Evolutionary conservation across 345 rosid species (phyloP).

Genomic region (Trapa incisa): DNA sequence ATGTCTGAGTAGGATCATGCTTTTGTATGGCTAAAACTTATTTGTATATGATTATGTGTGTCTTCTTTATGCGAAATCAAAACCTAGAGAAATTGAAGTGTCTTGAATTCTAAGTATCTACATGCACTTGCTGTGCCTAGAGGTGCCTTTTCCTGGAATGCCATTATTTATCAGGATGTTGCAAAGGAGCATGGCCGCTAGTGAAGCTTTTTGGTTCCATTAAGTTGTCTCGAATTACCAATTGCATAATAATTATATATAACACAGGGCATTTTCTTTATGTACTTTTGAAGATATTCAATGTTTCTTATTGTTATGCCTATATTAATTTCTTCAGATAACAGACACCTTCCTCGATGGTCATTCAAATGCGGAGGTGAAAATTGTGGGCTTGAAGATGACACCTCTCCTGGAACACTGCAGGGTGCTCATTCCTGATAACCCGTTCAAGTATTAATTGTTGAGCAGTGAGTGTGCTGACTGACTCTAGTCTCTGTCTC

Average conservation of each 20-base stretch:
- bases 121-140: too few species aligned
- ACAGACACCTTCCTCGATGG: constrained; percentile 51
- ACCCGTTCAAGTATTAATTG: constrained; percentile 4
- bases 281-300: not conserved
- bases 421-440: constrained; percentile 6
- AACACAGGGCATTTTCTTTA: not conserved
- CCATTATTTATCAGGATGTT: not conserved
- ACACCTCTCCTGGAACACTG: constrained; percentile 32
- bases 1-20: too few species aligned
- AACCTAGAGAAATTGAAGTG: too few species aligned
- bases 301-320: not conserved
- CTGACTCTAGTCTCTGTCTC: not conserved
- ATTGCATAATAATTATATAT: too few species aligned
- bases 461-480: not conserved
- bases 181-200: not conserved
- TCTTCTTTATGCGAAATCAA: too few species aligned
- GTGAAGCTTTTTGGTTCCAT: too few species aligned
- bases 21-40: too few species aligned
- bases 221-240: too few species aligned
- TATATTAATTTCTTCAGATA: constrained; percentile 32
- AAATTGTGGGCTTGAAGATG: constrained; percentile 57
- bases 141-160: not conserved
- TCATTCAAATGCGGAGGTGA: constrained; percentile 54
- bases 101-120: too few species aligned
- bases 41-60: too few species aligned